Evolutionary conservation across 129 eudicot genomes (phyloP).

Genomic region (Escallonia herrerae): DNA sequence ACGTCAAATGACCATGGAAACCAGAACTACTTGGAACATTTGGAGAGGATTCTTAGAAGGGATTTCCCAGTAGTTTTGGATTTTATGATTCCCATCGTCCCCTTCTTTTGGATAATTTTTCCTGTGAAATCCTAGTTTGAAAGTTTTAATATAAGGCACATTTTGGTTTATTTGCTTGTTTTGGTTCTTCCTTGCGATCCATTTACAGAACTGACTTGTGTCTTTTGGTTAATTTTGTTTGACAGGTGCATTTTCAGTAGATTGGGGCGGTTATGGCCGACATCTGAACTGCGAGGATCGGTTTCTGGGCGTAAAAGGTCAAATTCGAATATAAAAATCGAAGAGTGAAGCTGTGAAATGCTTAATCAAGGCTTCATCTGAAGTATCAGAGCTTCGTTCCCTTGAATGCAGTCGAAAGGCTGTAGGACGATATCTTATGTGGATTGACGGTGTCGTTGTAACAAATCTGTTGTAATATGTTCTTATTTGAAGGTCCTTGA

Average conservation of each 20-base stretch:
- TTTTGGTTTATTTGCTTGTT: not conserved
- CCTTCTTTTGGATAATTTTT: not conserved
- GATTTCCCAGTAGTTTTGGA: slow-evolving; percentile 2
- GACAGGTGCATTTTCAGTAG: slow-evolving; percentile 12
- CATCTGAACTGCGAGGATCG: slow-evolving; percentile 9
- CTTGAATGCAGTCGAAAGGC: slow-evolving; percentile 6
- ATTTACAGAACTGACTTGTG: not conserved
- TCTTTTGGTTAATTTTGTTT: slow-evolving; percentile 13
- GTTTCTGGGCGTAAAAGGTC: slow-evolving; percentile 10
- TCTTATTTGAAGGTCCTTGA: not conserved
- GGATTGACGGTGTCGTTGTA: slow-evolving; percentile 11
- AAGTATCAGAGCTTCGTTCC: slow-evolving; percentile 4
- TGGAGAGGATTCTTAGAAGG: slow-evolving; percentile 2
- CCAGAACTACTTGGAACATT: not conserved
- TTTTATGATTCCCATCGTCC: not conserved
- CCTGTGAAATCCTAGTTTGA: not conserved
- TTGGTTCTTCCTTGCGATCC: not conserved
- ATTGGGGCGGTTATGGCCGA: not conserved
- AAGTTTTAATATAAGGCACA: not conserved
- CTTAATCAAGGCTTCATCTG: not conserved
- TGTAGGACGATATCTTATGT: not conserved
- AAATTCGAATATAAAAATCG: not conserved
- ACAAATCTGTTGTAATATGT: slow-evolving; percentile 4
- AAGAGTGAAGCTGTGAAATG: slow-evolving; percentile 1
- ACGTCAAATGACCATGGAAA: not conserved